Evolutionary conservation across 2,329 filamentous ascomycete genomes (phyloP), one percentile per base, ranked within the genome.

Genomic region (Botrytis medusae): DNA sequence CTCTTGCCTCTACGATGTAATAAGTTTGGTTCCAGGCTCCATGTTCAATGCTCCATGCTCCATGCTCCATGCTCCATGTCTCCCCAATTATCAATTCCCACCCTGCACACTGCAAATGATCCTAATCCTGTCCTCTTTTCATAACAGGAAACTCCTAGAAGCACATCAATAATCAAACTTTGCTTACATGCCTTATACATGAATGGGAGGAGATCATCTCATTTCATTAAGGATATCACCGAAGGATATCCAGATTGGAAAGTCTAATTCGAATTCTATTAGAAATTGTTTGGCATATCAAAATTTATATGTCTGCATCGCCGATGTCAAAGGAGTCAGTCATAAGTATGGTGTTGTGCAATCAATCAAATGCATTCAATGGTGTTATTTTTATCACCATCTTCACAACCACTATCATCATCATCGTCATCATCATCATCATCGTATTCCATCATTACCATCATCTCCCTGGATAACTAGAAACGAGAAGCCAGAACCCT

Each of bases 201-300:
- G 16, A 51, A 25, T 34, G 16, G 29, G 34, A 67, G 12, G 64
- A 54, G 64, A 54, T 54, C 42, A 65, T 32, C 29, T 68, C 48
- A 68, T 68, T 68, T 68, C 48, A 42, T 42, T 42, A n/a, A 22
- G 48, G n/a, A 57, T n/a, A 68, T 57, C 48, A 34, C 64, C 48
- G 64, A 68, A 42, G 37, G 37, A 7, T 29, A 25, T 44, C 16
- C 25, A 42, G 25, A 40, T n/a, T 40, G 7, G 32, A 40, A 54
- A 54, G 34, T 42, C 32, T 57, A 57, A 22, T 68, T 18, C 25
- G 18, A 29, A 54, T 42, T 32, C 25, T 22, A 51, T 67, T 20
- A 10, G 16, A 40, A 54, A 68, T 29, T 25, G 40, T 1, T 18
- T 6, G 32, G n/a, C n/a, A 40, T 54, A 40, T 57, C 48, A 57